These are phyloP conservation scores for Citropsis articulata DNA, from an alignment of 345 rosid genomes.

Conservation along the genomic window DNA sequence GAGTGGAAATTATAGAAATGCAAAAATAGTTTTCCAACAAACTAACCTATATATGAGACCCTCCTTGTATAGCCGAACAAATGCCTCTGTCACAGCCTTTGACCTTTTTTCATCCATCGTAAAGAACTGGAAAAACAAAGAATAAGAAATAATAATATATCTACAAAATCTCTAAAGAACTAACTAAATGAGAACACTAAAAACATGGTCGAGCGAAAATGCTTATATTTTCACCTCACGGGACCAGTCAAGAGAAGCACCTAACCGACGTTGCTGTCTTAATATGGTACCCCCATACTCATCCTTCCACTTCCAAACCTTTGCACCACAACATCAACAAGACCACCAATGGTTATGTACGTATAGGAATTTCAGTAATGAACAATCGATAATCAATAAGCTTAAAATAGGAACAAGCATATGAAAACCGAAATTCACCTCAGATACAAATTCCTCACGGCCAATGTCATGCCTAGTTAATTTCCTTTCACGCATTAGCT, in stretches of 20 bases:
- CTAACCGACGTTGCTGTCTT: constrained; percentile 66
- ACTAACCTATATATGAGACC: constrained; percentile 85
- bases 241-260: constrained; percentile 98
- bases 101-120: constrained; percentile 95
- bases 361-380: background rate
- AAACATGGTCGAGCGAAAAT: background rate
- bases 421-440: constrained; percentile 44
- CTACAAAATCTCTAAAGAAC: background rate
- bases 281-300: constrained; percentile 76
- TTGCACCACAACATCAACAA: constrained; percentile 19
- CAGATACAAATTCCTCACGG: constrained; percentile 77
- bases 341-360: background rate
- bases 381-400: constrained; percentile 2
- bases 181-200: background rate
- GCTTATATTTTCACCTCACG: constrained; percentile 63
- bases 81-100: constrained; percentile 85
- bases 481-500: constrained; percentile 71
- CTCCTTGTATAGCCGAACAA: constrained; percentile 64
- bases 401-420: constrained; percentile 10
- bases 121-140: constrained; percentile 55
- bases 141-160: constrained; percentile 4
- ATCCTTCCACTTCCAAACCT: constrained; percentile 97
- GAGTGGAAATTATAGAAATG: background rate
- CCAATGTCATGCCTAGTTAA: constrained; percentile 91
- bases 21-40: background rate